Percentiles rank a stretch among this genome's conserved stretches.
phyloP scores from a whole-genome alignment of 163 green algal genomes.

The Volvox carteri region DNA sequence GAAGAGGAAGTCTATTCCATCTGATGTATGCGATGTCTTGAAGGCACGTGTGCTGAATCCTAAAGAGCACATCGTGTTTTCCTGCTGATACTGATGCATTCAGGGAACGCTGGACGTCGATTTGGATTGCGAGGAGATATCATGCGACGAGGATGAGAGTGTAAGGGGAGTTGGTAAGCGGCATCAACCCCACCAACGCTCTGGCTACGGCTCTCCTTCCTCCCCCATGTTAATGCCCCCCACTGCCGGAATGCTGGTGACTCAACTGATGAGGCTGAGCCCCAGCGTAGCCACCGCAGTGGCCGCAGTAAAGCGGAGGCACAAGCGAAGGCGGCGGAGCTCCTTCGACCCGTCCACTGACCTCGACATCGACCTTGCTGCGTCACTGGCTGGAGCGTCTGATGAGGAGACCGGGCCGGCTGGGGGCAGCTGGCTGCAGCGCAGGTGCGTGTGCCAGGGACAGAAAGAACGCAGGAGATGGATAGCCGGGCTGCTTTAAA shows the following conservation, averaged over 20 bases:
- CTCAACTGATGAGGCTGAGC: background rate
- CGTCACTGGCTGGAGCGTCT: background rate
- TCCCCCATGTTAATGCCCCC: too few species aligned
- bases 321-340: background rate
- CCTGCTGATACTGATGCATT: too few species aligned
- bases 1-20: too few species aligned
- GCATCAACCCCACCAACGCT: background rate
- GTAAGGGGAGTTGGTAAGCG: too few species aligned
- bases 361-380: background rate
- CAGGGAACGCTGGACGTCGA: too few species aligned
- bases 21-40: too few species aligned
- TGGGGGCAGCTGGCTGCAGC: constrained; percentile 36
- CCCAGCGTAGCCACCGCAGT: background rate
- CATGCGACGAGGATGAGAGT: too few species aligned
- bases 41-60: too few species aligned
- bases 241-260: too few species aligned
- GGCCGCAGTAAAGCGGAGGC: background rate
- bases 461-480: background rate
- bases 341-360: background rate
- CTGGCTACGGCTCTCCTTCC: background rate
- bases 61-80: too few species aligned
- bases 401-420: background rate
- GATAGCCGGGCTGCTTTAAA: background rate
- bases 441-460: constrained; percentile 11
- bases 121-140: too few species aligned